These are phyloP conservation scores for Nevesoporus exiguus DNA, from an alignment of 768 basidiomycete genomes.

Conservation along the genomic window DNA sequence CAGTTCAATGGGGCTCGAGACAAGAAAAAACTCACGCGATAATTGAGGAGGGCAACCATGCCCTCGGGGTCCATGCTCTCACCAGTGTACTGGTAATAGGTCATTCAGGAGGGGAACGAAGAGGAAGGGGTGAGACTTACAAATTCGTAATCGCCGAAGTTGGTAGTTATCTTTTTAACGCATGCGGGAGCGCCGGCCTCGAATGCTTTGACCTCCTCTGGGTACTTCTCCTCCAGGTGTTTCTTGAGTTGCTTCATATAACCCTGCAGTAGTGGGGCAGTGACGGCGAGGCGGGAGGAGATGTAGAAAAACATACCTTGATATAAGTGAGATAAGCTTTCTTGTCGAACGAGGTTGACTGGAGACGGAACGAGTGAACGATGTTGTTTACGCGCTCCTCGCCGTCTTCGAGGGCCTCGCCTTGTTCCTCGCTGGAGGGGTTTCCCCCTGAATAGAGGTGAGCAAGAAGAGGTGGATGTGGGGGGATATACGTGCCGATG, in stretches of 20 bases:
- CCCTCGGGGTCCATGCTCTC: slow-evolving; percentile 83
- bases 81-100: slow-evolving; percentile 62
- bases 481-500: slow-evolving; percentile 58
- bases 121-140: slow-evolving; percentile 40
- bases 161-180: slow-evolving; percentile 85
- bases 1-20: not conserved
- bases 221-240: slow-evolving; percentile 49
- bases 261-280: slow-evolving; percentile 40
- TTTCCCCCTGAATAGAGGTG: slow-evolving; percentile 66
- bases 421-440: slow-evolving; percentile 84
- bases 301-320: slow-evolving; percentile 47
- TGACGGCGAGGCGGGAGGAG: not conserved
- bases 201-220: slow-evolving; percentile 67
- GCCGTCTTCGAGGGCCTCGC: slow-evolving; percentile 80
- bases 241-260: slow-evolving; percentile 94
- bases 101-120: not conserved
- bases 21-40: slow-evolving; percentile 53
- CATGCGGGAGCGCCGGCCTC: slow-evolving; percentile 74
- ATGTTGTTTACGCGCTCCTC: slow-evolving; percentile 82
- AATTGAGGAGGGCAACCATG: slow-evolving; percentile 93
- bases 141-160: slow-evolving; percentile 95
- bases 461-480: not conserved
- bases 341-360: slow-evolving; percentile 81
- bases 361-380: slow-evolving; percentile 87
- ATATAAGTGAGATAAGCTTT: slow-evolving; percentile 79